Base-by-base conservation (phyloP, 2,329 filamentous ascomycete genomes). In the Xylaria sp. region DNA sequence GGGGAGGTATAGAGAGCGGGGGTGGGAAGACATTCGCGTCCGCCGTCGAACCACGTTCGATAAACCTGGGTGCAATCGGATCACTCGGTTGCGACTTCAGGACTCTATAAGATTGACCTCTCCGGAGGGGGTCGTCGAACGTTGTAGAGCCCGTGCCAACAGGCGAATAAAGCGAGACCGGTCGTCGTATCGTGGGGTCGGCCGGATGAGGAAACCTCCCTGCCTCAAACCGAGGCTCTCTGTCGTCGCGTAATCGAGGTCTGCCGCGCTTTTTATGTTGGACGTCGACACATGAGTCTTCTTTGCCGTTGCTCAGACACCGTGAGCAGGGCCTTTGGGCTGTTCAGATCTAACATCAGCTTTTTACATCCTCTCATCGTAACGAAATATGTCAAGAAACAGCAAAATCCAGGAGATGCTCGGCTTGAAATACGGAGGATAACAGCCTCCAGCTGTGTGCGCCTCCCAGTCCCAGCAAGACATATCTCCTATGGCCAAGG, bases 251-350 rank as follows among this genome's bases (percentile, higher is more conserved):
- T 62, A 94, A 76, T 60, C 90, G 82, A 55, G 90, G 90, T 44
- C 90, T 82, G 39, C 90, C 90, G 63, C 90, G 79, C 71, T 93
- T 94, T 72, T 93, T 94, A 72, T 94, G 90, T 67, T 91, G 88
- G 29, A 94, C 90, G 71, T 94, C 90, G 63, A 91, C 79, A 68
- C 90, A 94, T 7, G 86, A 81, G 53, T 92, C 89, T 77, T 93
- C 80, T 66, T 93, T 94, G 56, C 89, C 88, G 66, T 90, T 91
- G 64, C 85, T 85, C 29, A 89, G 76, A 69, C 90, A 94, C 68
- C 90, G 83, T 22, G 87, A 87, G 68, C 90, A 94, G 22, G 90
- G 90, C 52, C 90, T 81, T 71, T 91, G 87, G 46, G 89, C 86
- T 88, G 67, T 66, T 60, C 47, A 39, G 43, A 53, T 22, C 54